Evolutionary conservation across 139 green algal species (phyloP).

Genomic region (Coccomyxa sp.): DNA sequence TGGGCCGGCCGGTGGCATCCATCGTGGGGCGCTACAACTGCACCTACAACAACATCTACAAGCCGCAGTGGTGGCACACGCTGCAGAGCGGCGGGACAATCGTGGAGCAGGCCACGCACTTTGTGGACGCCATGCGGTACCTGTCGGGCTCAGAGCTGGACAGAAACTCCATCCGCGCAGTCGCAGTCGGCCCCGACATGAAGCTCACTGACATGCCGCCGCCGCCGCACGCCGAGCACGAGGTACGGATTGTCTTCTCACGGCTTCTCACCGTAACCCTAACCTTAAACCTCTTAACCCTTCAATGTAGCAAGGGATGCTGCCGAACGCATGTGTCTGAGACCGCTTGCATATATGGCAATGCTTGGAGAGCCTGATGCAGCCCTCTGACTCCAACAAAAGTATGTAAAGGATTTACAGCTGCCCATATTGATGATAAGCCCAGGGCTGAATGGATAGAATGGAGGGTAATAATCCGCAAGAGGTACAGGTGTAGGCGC

Average conservation of each 20-base stretch:
- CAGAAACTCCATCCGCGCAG: constrained; percentile 8
- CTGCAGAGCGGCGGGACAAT: constrained; percentile 11
- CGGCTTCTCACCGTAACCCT: too few species aligned
- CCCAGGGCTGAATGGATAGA: too few species aligned
- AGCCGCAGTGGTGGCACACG: constrained; percentile 16
- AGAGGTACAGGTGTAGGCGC: background rate
- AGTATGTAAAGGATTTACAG: too few species aligned
- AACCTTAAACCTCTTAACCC: too few species aligned
- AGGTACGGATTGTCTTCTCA: background rate
- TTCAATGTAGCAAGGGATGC: too few species aligned
- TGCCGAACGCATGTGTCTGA: too few species aligned
- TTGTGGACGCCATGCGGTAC: constrained; percentile 20
- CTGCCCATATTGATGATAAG: too few species aligned
- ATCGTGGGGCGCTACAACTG: constrained; percentile 14
- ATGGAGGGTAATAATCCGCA: background rate
- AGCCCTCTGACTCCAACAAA: too few species aligned
- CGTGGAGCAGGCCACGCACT: constrained; percentile 27
- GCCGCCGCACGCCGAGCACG: constrained; percentile 3
- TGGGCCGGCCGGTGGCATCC: background rate
- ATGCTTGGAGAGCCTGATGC: too few species aligned
- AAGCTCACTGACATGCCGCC: constrained; percentile 8
- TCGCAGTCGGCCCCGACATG: constrained; percentile 17
- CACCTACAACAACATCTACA: constrained; percentile 18
- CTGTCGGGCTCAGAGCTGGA: constrained; percentile 6
- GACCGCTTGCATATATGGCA: too few species aligned